Conservation (phyloP, 257 asterid species). For the Lithospermum erythrorhizon region DNA sequence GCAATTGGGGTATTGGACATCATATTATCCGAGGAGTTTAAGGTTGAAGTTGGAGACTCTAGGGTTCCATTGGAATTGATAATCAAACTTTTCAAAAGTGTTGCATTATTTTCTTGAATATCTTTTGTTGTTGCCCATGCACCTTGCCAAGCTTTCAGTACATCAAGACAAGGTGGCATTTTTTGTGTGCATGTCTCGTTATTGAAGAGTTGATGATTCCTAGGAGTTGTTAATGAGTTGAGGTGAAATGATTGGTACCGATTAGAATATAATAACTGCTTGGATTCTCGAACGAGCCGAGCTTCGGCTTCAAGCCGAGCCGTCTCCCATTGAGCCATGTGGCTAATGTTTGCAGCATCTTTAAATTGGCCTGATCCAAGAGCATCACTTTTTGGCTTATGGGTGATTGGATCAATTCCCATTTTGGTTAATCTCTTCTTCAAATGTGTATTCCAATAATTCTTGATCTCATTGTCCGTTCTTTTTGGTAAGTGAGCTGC, state of each 20-base stretch:
- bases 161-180: slow-evolving; percentile 34
- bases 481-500: slow-evolving; percentile 12
- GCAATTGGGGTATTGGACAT: background rate
- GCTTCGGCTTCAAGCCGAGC: slow-evolving; percentile 12
- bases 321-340: slow-evolving; percentile 14
- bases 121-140: slow-evolving; percentile 13
- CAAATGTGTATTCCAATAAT: slow-evolving; percentile 8
- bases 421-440: slow-evolving; percentile 9
- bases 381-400: slow-evolving; percentile 4
- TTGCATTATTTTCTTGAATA: slow-evolving; percentile 4
- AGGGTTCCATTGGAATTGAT: slow-evolving; percentile 10
- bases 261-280: background rate
- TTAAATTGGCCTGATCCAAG: slow-evolving; percentile 7
- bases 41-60: slow-evolving; percentile 4
- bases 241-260: background rate
- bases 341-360: slow-evolving; percentile 11
- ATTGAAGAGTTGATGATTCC: slow-evolving; percentile 5
- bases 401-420: slow-evolving; percentile 11
- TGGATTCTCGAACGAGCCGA: slow-evolving; percentile 3
- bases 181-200: background rate
- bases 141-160: slow-evolving; percentile 39
- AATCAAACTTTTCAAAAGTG: background rate
- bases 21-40: slow-evolving; percentile 7
- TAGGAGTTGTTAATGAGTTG: background rate
- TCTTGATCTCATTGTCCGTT: slow-evolving; percentile 11